Evolutionary conservation across 2,329 filamentous ascomycete genomes (phyloP).

Genomic region (Colletotrichum sidae): DNA sequence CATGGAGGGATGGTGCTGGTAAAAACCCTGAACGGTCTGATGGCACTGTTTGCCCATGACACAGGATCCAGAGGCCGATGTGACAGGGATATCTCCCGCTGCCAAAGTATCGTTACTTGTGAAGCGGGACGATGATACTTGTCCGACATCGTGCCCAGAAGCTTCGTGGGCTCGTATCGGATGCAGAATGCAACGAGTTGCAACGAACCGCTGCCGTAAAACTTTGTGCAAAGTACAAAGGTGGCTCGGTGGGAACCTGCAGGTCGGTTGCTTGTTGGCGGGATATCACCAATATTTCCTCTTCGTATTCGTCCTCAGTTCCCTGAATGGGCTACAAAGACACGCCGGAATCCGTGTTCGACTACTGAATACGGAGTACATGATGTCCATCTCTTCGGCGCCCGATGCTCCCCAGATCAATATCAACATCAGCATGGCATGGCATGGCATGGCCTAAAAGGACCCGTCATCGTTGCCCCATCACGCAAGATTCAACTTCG

Average conservation of each 20-base stretch:
- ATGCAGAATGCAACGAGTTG: not conserved
- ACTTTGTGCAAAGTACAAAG: constrained; percentile 19
- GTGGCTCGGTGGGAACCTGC: constrained; percentile 30
- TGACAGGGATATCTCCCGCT: constrained; percentile 21
- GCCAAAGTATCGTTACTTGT: constrained; percentile 24
- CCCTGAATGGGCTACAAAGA: constrained; percentile 13
- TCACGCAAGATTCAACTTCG: constrained; percentile 11
- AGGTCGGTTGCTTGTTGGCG: constrained; percentile 17
- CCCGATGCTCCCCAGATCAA: constrained; percentile 16
- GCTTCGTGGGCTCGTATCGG: constrained; percentile 19
- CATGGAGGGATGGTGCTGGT: constrained; percentile 30
- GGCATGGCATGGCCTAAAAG: not conserved
- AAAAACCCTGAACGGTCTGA: constrained; percentile 19
- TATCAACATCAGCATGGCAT: not conserved
- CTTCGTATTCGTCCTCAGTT: constrained; percentile 31
- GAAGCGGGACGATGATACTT: constrained; percentile 27
- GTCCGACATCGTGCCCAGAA: not conserved
- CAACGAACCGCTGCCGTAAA: constrained; percentile 7
- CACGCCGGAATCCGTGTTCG: constrained; percentile 24
- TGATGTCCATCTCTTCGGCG: constrained; percentile 20
- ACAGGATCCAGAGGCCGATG: constrained; percentile 9
- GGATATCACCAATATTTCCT: constrained; percentile 12
- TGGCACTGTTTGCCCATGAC: constrained; percentile 23
- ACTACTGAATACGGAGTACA: not conserved
- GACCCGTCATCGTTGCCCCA: constrained; percentile 13